These are phyloP conservation scores for Starmerella apicola DNA, from an alignment of 805 yeast species.

Conservation along the genomic window DNA sequence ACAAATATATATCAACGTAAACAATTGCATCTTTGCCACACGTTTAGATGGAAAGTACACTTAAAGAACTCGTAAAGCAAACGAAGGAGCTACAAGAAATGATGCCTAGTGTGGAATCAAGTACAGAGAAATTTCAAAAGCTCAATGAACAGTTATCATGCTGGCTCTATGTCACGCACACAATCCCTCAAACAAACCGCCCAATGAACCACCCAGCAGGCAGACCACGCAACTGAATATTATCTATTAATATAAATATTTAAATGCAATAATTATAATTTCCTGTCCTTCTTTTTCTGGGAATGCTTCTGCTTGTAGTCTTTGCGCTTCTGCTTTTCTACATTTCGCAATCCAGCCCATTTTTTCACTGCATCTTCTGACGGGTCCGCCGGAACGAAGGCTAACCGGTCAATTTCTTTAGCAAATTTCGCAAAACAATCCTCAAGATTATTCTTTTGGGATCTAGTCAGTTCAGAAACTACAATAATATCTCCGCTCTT, in stretches of 20 bases:
- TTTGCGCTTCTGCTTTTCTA: slow-evolving; percentile 29
- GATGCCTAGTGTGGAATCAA: no score
- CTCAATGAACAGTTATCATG: no score
- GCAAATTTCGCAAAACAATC: slow-evolving; percentile 51
- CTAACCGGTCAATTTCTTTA: slow-evolving; percentile 37
- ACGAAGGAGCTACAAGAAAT: no score
- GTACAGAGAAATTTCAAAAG: no score
- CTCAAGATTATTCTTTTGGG: slow-evolving; percentile 43
- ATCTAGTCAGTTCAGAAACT: slow-evolving; percentile 48
- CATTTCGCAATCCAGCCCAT: slow-evolving; percentile 35
- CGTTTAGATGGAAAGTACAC: no score
- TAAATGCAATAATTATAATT: background rate
- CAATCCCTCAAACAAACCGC: no score
- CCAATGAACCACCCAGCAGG: no score
- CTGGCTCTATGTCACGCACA: no score
- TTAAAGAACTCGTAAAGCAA: no score
- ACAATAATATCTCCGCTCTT: slow-evolving; percentile 44
- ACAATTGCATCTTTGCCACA: no score
- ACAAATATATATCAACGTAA: no score
- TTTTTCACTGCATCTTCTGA: slow-evolving; percentile 35
- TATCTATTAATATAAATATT: background rate
- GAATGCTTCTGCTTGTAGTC: slow-evolving; percentile 30
- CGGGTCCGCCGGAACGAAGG: slow-evolving; percentile 38
- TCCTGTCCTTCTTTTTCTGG: slow-evolving; percentile 31
- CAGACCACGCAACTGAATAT: background rate